phyloP scores from a whole-genome alignment of 2,329 filamentous ascomycete genomes.

The Lasiodiplodia hormozganensis region DNA sequence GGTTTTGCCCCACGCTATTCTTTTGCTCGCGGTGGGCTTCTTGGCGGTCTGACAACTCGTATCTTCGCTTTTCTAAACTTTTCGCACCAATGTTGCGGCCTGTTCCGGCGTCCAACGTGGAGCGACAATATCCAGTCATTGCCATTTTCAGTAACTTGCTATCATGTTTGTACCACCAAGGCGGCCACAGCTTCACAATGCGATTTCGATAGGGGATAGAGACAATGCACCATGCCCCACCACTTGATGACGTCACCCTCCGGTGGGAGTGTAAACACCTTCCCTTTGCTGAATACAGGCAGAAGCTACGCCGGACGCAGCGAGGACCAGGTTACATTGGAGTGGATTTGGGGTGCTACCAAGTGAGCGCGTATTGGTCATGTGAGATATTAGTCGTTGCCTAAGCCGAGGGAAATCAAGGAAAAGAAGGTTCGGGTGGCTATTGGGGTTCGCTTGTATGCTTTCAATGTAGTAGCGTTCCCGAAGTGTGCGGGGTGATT shows the following conservation, averaged over 20 bases:
- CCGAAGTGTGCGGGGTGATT: slow-evolving; percentile 10
- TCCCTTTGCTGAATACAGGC: neutral
- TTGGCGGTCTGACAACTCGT: slow-evolving; percentile 6
- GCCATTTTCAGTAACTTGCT: neutral
- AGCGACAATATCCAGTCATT: neutral
- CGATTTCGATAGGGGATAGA: neutral
- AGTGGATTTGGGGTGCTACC: neutral
- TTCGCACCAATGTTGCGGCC: neutral
- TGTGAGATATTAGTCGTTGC: neutral
- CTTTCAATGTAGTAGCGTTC: neutral
- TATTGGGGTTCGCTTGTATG: neutral
- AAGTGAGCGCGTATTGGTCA: neutral
- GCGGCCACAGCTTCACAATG: neutral
- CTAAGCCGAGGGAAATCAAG: neutral
- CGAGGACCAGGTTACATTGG: neutral
- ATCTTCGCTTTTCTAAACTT: neutral
- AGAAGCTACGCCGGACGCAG: no score
- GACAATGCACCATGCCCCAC: neutral
- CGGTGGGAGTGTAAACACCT: slow-evolving; percentile 16
- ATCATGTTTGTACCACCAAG: neutral
- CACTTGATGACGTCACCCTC: slow-evolving; percentile 8
- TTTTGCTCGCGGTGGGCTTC: neutral
- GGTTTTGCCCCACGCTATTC: neutral
- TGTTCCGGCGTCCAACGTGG: neutral
- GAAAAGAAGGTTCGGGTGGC: neutral